These are phyloP conservation scores for Nematocida major DNA, from an alignment of 371 early-diverging fungal species.

Conservation along the genomic window DNA sequence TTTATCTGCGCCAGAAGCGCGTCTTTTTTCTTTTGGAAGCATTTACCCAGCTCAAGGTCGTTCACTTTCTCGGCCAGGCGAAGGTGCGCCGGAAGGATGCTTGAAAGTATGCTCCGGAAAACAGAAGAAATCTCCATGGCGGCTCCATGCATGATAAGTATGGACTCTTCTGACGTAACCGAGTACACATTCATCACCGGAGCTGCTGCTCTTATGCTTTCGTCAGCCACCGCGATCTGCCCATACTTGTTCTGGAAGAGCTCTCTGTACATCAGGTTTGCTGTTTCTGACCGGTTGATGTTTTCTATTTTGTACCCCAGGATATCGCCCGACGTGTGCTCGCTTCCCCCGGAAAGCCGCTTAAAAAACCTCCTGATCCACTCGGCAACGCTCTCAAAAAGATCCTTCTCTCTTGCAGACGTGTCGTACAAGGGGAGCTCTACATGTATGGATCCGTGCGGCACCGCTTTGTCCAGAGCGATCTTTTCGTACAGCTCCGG, in stretches of 20 bases:
- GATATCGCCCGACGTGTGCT: not conserved
- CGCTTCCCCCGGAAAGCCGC: not conserved
- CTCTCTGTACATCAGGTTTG: constrained; percentile 16
- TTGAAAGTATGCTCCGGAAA: not conserved
- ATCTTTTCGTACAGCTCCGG: constrained; percentile 13
- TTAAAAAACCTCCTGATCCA: constrained; percentile 12
- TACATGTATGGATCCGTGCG: not conserved
- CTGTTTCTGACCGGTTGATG: not conserved
- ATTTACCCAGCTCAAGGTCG: not conserved
- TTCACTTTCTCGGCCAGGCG: not conserved
- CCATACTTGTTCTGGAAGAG: constrained; percentile 4
- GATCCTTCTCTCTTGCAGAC: not conserved
- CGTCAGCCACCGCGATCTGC: not conserved
- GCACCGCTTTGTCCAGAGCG: not conserved
- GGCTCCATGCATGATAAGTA: constrained; percentile 16
- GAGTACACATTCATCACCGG: not conserved
- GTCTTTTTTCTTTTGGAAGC: not conserved
- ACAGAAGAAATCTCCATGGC: not conserved
- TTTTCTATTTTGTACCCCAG: not conserved
- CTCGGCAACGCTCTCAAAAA: constrained; percentile 1
- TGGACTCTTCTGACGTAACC: constrained; percentile 9
- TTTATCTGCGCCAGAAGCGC: not conserved
- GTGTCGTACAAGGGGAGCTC: not conserved
- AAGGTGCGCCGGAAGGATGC: not conserved
- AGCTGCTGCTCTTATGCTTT: not conserved